Evolutionary conservation across 495 filamentous ascomycete genomes (phyloP), one percentile per base, ranked within the genome.

Genomic region (Tuber indicum): DNA sequence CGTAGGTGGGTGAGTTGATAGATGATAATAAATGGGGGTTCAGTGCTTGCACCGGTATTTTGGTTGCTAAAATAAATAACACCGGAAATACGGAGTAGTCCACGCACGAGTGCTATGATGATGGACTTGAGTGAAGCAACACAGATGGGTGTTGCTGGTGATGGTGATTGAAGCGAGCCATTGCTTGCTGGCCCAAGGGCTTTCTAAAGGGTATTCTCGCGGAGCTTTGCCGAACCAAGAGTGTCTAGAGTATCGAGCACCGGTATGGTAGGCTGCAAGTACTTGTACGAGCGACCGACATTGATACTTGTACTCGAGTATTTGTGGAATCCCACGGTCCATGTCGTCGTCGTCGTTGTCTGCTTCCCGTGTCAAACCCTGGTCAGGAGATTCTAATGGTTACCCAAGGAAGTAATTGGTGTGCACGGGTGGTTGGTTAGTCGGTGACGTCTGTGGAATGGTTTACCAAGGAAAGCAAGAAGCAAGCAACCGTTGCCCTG

Each of bases 361-460:
- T 41, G 39, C 21, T 8, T 7, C 21, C 47, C 17, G 47, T 26
- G 32, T 32, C 9, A 58, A 4, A 26, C n/a, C 58, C 58, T 62
- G 10, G n/a, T 62, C n/a, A 62, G 52, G 9, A 32, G n/a, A 32
- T 62, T 58, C 52, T 0, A 26, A 23, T 26, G 52, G 58, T 66
- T 66, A 17, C 58, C 32, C 58, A 32, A 66, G 58, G 6, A 66
- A 32, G 71, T 66, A 79, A 76, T 79, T 79, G 71, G 39, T 62
- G 70, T 73, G 70, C 75, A 79, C 74, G 71, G 69, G 76, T 66
- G 74, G 70, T 66, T 66, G 74, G 70, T 44, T 45, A 43, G 74
- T n/a, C 47, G 73, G 70, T 79, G 77, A 78, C 74, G 77, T 79
- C 49, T 75, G 75, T 76, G 74, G 74, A 78, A 66, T 66, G n/a